Evolutionary conservation across 177 flowering plant genomes (phyloP).

Genomic region (Tripterygium wilfordii): DNA sequence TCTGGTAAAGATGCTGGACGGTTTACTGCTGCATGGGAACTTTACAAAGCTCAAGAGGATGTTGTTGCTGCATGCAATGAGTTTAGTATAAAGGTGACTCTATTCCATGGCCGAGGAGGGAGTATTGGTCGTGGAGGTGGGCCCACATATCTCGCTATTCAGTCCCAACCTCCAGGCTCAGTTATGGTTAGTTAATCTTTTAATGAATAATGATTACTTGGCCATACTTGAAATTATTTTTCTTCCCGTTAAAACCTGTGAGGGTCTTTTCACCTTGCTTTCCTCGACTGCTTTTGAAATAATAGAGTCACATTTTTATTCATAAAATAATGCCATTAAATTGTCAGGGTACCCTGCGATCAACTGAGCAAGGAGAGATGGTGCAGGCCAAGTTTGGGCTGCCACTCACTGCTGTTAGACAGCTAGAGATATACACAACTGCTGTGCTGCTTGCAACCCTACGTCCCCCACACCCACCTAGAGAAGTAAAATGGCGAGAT

Average conservation of each 20-base stretch:
- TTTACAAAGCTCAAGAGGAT: constrained; percentile 92
- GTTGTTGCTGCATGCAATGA: constrained; percentile 95
- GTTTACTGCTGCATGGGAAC: constrained; percentile 97
- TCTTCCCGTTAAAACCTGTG: too few species aligned
- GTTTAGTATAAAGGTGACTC: constrained; percentile 77
- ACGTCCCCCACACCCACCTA: constrained; percentile 80
- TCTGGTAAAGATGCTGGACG: constrained; percentile 98
- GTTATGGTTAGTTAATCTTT: constrained; percentile 64
- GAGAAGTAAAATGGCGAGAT: constrained; percentile 87
- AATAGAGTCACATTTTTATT: too few species aligned
- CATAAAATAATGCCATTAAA: not conserved
- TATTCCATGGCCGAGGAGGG: constrained; percentile 99
- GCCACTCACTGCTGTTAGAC: constrained; percentile 83
- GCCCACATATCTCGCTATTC: constrained; percentile 94
- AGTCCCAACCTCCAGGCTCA: constrained; percentile 97
- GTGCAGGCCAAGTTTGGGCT: constrained; percentile 95
- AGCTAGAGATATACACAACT: constrained; percentile 89
- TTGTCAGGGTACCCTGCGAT: constrained; percentile 80
- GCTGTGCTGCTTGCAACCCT: constrained; percentile 91
- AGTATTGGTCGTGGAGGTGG: constrained; percentile 99
- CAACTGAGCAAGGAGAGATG: constrained; percentile 99
- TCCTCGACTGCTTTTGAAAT: too few species aligned
- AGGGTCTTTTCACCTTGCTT: too few species aligned
- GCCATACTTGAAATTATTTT: too few species aligned
- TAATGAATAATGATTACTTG: not conserved